Conservation (phyloP, 345 rosid genomes). For the Raphanus sativus region DNA sequence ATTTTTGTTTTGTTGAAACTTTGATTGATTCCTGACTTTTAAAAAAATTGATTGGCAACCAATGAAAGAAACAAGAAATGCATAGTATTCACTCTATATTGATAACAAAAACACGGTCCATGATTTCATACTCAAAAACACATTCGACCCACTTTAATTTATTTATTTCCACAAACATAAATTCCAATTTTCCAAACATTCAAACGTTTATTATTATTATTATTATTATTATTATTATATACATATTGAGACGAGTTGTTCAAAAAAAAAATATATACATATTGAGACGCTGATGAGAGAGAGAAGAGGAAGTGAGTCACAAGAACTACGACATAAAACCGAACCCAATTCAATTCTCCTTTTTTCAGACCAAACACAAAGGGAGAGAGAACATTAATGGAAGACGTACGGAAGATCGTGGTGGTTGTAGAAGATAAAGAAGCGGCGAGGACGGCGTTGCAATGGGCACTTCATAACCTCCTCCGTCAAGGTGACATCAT, state of each 20-base stretch:
- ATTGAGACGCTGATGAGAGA: background rate
- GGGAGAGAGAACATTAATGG: slow-evolving; percentile 2
- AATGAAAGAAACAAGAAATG: background rate
- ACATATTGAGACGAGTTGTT: too few relatives aligned
- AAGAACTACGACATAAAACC: slow-evolving; percentile 32
- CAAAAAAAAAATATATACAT: too few relatives aligned
- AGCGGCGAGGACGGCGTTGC: slow-evolving; percentile 51
- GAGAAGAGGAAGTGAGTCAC: slow-evolving; percentile 18
- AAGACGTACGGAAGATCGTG: slow-evolving; percentile 50
- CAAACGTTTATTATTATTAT: background rate
- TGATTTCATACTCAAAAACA: slow-evolving; percentile 13
- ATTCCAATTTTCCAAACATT: background rate
- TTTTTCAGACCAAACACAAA: slow-evolving; percentile 5
- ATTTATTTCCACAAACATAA: slow-evolving; percentile 9
- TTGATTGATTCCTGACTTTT: too few relatives aligned
- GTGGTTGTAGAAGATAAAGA: slow-evolving; percentile 61
- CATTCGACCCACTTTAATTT: slow-evolving; percentile 26
- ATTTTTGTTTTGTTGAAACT: too few relatives aligned
- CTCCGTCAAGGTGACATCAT: slow-evolving; percentile 54
- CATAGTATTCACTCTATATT: background rate
- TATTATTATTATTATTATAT: background rate
- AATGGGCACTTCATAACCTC: slow-evolving; percentile 60
- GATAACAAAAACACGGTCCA: slow-evolving; percentile 31
- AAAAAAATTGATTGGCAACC: background rate
- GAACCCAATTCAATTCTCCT: slow-evolving; percentile 25